Percentiles rank a stretch among this genome's conserved stretches.
Conservation (phyloP, 805 yeast species). For the Zygoascus ofunaensis region DNA sequence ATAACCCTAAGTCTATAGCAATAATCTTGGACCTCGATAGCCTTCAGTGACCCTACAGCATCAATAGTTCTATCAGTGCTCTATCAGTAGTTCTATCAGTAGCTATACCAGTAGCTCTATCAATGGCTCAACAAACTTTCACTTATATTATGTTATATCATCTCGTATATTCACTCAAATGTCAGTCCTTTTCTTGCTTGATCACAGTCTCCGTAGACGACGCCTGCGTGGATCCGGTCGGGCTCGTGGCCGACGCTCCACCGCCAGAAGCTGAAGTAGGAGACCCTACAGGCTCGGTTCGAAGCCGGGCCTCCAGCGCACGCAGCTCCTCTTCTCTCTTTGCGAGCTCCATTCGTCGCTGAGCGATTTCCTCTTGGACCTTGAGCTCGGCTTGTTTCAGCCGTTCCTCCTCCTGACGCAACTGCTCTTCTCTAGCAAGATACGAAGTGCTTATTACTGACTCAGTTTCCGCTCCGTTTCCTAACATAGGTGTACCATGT, state of each 20-base stretch:
- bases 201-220: background rate
- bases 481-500: slow-evolving; percentile 9
- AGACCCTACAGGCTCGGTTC: slow-evolving; percentile 12
- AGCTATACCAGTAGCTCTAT: too few species aligned
- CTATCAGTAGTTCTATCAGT: too few species aligned
- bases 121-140: too few species aligned
- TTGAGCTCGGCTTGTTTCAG: slow-evolving; percentile 68
- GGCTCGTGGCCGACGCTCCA: slow-evolving; percentile 3
- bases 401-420: slow-evolving; percentile 81
- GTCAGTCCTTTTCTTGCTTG: background rate
- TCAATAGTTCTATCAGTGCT: too few species aligned
- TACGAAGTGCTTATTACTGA: slow-evolving; percentile 35
- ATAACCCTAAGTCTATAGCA: too few species aligned
- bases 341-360: slow-evolving; percentile 72
- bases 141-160: too few species aligned
- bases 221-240: background rate
- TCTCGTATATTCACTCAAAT: background rate
- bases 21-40: too few species aligned
- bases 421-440: slow-evolving; percentile 75
- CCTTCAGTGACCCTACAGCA: too few species aligned
- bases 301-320: slow-evolving; percentile 50
- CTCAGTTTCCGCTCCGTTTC: slow-evolving; percentile 5
- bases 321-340: slow-evolving; percentile 78
- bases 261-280: too few species aligned
- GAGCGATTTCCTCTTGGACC: slow-evolving; percentile 76